Base-by-base conservation (phyloP, 2,329 filamentous ascomycete genomes). In the Fusarium dlaminii region DNA sequence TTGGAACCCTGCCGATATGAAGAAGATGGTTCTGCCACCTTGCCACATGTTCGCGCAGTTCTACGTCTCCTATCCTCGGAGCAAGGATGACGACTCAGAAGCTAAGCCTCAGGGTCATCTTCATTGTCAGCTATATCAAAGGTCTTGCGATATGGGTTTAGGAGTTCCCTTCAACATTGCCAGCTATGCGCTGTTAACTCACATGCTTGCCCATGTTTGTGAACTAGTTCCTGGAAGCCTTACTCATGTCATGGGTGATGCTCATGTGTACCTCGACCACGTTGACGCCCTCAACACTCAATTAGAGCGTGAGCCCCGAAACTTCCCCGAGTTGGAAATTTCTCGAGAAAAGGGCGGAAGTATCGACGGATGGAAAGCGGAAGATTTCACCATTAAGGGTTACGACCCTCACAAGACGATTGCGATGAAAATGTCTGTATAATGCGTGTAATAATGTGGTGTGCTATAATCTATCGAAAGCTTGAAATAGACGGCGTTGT, bases 1-100 rank as follows among this genome's bases (percentile, higher is more conserved):
- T 1, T 99, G 96, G 96, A 99, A 99, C 81, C 95, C 95, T 0
- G 90, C 89, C 13, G 95, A 98, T 81, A 82, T 98, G 74, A 88
- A 88, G 75, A 92, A 93, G 81, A 98, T 98, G 96, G 96, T 94
- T 3, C 86, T 98, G 36, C 95, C 96, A 72, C 96, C 96, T 3
- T 98, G 95, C 81, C 96, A 98, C 84, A 97, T 98, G 94, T 98
- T 98, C 85, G 95, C 95, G 10, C 96, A 98, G 80, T 98, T 98
- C 80, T 98, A 97, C 81, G 94, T 97, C 24, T 93, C 91, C 0
- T 97, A 91, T 81, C 93, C 93, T 17, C 77, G 81, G 20, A 63
- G 77, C 22, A 74, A 61, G 51, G 70, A 62, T 1, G 72, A 70
- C 6, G 79, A 80, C 39, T 73, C 75, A 68, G 80, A 82, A 54